Evolutionary conservation across 2,329 filamentous ascomycete species (phyloP), one percentile per base, ranked within the genome.

Genomic region (Tolypocladium pustulatum): DNA sequence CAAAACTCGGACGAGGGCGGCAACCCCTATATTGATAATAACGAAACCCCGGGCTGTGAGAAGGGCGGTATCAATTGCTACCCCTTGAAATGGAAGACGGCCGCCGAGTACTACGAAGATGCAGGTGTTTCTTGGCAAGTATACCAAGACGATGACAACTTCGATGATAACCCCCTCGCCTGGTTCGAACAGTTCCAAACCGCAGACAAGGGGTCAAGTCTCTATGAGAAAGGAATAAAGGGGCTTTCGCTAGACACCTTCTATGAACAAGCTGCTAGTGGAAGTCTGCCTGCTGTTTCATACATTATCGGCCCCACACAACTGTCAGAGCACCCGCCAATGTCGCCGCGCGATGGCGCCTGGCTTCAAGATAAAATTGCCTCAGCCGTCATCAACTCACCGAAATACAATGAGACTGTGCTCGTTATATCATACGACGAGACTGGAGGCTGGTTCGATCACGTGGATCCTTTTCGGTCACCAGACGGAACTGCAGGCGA

Each of bases 341-440:
- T 78, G 63, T 72, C 74, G 49, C 80, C 81, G 1, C 75, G 73
- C 59, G 80, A 83, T 59, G 81, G 80, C 17, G 79, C 73, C 4
- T 83, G 80, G 79, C 69, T 83, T 40, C 78, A 82, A 65, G 75
- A 78, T 64, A 71, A 79, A 63, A 71, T 83, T 7, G 76, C 80
- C 20, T 72, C 81, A 58, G 77, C 79, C 4, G 76, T 83, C 5
- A 76, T 74, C 15, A 72, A 71, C 56, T 79, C 79, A 25, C 77
- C 77, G 5, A 74, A 73, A 51, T 83, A 81, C 64, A 71, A 72
- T 51, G 73, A 71, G 25, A 81, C 79, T 2, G 74, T 72, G 0
- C 63, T 83, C 72, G 68, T 81, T 75, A 61, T 78, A 64, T 78
- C 71, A 34, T 71, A 66, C 34, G 62, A 67, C 72, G 78, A 84